phyloP scores from a whole-genome alignment of 768 basidiomycete species.

The Kwoniella dendrophila region DNA sequence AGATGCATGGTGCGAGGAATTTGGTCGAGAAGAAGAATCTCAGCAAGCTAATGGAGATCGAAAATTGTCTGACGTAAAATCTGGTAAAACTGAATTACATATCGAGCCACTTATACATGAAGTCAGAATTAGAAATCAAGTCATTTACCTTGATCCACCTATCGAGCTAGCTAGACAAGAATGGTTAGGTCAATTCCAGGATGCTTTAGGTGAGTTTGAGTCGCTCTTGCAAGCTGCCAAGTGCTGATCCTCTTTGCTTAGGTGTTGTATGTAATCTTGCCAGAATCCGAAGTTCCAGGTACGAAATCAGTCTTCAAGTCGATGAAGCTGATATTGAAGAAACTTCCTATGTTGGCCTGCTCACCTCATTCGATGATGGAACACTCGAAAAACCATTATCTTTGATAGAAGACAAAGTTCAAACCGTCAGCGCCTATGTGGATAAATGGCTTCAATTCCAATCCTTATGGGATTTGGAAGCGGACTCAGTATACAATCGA shows the following conservation, averaged over 20 bases:
- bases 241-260: too few relatives aligned
- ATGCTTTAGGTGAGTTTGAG: constrained; percentile 69
- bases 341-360: constrained; percentile 76
- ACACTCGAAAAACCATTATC: constrained; percentile 79
- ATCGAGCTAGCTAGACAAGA: constrained; percentile 88
- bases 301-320: constrained; percentile 93
- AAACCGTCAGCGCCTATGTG: constrained; percentile 76
- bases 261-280: constrained; percentile 84
- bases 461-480: constrained; percentile 96
- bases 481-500: constrained; percentile 87
- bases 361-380: constrained; percentile 72
- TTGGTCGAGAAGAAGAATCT: constrained; percentile 74
- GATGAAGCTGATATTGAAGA: constrained; percentile 68
- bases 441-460: constrained; percentile 99
- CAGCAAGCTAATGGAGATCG: constrained; percentile 59
- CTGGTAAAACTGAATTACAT: constrained; percentile 22
- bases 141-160: constrained; percentile 97
- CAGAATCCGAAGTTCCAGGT: constrained; percentile 90
- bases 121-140: constrained; percentile 96
- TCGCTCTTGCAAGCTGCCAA: too few relatives aligned
- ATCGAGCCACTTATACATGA: constrained; percentile 89
- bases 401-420: constrained; percentile 83
- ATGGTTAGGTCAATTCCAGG: constrained; percentile 87
- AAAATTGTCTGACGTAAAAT: not conserved
- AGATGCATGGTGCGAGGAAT: constrained; percentile 84